Conservation (phyloP, 2,329 filamentous ascomycete species). For the Didymella lethalis region DNA sequence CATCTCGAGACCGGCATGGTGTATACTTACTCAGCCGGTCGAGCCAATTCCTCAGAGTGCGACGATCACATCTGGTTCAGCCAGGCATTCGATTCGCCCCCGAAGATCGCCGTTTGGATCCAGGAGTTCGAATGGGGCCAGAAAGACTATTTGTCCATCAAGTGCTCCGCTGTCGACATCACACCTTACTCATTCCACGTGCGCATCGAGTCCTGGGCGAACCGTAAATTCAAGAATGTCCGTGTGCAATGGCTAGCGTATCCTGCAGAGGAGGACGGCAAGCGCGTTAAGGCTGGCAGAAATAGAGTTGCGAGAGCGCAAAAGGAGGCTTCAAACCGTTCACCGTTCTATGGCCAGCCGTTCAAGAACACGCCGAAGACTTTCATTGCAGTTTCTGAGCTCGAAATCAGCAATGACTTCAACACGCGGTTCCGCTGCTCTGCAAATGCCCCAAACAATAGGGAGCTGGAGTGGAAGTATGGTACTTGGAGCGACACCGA, state of each 20-base stretch:
- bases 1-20: constrained; percentile 9
- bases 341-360: constrained; percentile 1
- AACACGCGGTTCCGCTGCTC: too few relatives aligned
- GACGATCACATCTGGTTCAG: constrained; percentile 3
- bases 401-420: background rate
- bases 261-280: constrained; percentile 1
- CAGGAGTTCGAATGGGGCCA: constrained; percentile 8
- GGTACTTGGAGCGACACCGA: background rate
- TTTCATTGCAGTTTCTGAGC: constrained; percentile 2
- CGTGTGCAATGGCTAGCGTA: constrained; percentile 6
- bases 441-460: too few relatives aligned
- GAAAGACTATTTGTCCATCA: background rate
- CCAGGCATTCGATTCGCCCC: background rate
- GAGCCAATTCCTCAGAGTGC: constrained; percentile 1
- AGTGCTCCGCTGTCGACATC: background rate
- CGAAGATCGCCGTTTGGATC: constrained; percentile 1
- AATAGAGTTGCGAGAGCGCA: background rate
- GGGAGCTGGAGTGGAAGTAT: too few relatives aligned
- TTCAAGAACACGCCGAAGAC: constrained; percentile 3
- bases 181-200: background rate
- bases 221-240: constrained; percentile 1
- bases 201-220: constrained; percentile 1
- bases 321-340: background rate
- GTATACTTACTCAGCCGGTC: background rate
- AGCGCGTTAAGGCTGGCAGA: background rate